These are phyloP conservation scores for Trichaptum fuscoviolaceum DNA, from an alignment of 768 basidiomycete species.

Conservation along the genomic window DNA sequence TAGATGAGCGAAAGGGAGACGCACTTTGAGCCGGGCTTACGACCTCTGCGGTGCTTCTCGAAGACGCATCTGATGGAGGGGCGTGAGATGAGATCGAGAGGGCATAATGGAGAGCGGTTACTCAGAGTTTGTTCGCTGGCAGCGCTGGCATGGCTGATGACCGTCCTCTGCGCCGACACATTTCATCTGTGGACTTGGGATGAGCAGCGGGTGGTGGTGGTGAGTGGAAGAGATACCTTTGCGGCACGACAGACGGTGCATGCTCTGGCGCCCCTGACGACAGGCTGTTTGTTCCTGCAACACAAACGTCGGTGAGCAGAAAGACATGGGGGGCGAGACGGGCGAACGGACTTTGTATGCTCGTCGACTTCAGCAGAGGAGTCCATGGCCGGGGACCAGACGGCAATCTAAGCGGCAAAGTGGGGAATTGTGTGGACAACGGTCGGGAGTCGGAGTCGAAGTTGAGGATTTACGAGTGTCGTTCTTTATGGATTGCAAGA, in stretches of 20 bases:
- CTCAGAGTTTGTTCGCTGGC: constrained; percentile 76
- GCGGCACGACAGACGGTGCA: constrained; percentile 84
- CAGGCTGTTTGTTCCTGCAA: constrained; percentile 22
- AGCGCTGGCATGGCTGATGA: constrained; percentile 74
- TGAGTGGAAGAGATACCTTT: constrained; percentile 45
- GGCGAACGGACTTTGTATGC: not conserved
- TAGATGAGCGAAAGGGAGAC: constrained; percentile 16
- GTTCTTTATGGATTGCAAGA: too few species aligned
- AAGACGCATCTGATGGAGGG: constrained; percentile 59
- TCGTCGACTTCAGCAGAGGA: not conserved
- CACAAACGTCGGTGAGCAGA: not conserved
- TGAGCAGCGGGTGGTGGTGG: constrained; percentile 9
- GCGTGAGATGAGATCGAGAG: constrained; percentile 13
- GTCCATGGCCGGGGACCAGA: not conserved
- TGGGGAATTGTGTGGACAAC: not conserved
- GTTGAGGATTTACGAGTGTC: too few species aligned
- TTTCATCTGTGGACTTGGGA: constrained; percentile 62
- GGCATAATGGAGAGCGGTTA: constrained; percentile 30
- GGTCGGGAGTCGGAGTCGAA: not conserved
- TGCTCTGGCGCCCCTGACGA: constrained; percentile 51
- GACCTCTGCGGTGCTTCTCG: constrained; percentile 84
- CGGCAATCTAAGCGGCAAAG: not conserved
- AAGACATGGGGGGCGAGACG: not conserved
- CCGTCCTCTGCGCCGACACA: constrained; percentile 88
- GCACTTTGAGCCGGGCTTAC: constrained; percentile 88